phyloP scores from a whole-genome alignment of 163 green algal genomes.

The Chlamydomonas reinhardtii region DNA sequence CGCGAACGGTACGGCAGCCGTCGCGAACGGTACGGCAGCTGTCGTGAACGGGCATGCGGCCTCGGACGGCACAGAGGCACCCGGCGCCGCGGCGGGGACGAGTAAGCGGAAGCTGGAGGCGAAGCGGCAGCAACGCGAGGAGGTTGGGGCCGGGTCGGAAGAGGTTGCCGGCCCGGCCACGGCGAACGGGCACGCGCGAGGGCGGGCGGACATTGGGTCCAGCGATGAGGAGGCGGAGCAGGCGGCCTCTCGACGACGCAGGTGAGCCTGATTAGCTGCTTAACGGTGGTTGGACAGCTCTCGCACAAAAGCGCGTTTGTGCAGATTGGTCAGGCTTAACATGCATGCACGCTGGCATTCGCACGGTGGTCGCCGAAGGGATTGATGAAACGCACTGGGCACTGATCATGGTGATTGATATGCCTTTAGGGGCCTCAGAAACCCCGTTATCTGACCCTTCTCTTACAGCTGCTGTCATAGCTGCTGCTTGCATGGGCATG shows the following conservation, averaged over 20 bases:
- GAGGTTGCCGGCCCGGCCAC: neutral
- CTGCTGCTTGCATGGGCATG: no score
- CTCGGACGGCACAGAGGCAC: no score
- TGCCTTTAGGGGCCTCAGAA: conserved; percentile 75
- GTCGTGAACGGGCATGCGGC: neutral
- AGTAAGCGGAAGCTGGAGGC: neutral
- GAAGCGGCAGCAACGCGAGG: neutral
- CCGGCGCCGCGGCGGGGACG: neutral
- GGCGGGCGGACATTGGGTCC: no score
- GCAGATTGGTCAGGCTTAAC: no score
- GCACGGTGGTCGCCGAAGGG: conserved; percentile 31
- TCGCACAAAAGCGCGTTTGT: no score
- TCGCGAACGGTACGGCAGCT: neutral
- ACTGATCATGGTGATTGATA: conserved; percentile 71
- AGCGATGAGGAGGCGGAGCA: no score
- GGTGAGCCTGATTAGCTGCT: no score
- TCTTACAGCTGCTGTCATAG: neutral
- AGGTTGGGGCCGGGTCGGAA: neutral
- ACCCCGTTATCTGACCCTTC: conserved; percentile 66
- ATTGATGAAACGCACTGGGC: conserved; percentile 85
- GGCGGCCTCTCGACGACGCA: no score
- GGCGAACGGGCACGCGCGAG: no score
- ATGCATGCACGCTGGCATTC: no score
- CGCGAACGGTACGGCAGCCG: neutral
- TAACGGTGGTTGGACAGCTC: no score